Conservation (phyloP, 495 filamentous ascomycete species). For the Penicillium maclennaniae region DNA sequence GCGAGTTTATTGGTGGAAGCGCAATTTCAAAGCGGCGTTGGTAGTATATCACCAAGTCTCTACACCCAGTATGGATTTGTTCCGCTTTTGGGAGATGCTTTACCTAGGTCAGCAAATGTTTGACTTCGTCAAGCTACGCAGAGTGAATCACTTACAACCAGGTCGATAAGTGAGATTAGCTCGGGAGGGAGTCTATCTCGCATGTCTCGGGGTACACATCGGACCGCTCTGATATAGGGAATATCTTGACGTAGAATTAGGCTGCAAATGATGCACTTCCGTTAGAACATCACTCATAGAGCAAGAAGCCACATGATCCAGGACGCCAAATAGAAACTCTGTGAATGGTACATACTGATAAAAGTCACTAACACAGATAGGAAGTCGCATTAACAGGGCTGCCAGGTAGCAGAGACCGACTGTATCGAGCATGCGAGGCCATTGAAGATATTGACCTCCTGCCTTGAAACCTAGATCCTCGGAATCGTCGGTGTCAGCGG, state of each 20-base stretch:
- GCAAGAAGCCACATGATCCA: not conserved
- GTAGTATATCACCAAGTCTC: slow-evolving; percentile 59
- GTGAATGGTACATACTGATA: slow-evolving; percentile 39
- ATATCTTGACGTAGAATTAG: slow-evolving; percentile 45
- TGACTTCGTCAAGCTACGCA: not conserved
- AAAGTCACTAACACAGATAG: slow-evolving; percentile 60
- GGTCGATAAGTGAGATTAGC: slow-evolving; percentile 55
- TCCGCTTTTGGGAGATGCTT: slow-evolving; percentile 45
- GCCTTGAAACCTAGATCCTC: slow-evolving; percentile 23
- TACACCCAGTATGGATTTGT: slow-evolving; percentile 59
- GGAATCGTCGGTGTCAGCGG: slow-evolving; percentile 27
- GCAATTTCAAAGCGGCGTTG: slow-evolving; percentile 61
- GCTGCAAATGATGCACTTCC: slow-evolving; percentile 6
- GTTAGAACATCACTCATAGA: slow-evolving; percentile 3
- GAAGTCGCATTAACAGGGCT: slow-evolving; percentile 57
- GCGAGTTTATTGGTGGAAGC: slow-evolving; percentile 68
- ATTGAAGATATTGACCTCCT: slow-evolving; percentile 25
- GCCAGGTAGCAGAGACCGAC: slow-evolving; percentile 67
- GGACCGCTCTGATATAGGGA: slow-evolving; percentile 41
- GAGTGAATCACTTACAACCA: slow-evolving; percentile 39
- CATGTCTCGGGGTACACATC: slow-evolving; percentile 60
- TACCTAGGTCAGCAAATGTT: not conserved
- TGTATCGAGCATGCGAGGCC: slow-evolving; percentile 60
- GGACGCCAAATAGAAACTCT: not conserved
- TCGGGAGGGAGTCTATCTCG: slow-evolving; percentile 58